phyloP scores from a whole-genome alignment of 176 grass and related monocot species.

The Lolium multiflorum region DNA sequence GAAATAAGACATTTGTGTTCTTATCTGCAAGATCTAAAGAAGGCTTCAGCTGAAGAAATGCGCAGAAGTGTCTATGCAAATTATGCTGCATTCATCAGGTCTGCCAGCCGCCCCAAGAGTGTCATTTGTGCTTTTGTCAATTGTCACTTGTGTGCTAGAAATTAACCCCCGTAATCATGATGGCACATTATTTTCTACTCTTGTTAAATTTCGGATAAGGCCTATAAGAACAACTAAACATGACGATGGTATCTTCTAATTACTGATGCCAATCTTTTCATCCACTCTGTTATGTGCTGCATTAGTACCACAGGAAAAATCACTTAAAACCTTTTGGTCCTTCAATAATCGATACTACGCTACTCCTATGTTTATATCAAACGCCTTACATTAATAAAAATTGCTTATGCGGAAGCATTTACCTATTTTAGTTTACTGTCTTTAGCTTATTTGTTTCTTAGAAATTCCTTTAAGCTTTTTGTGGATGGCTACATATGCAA shows the following conservation, averaged over 20 bases:
- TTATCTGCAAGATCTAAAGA: slow-evolving; percentile 97
- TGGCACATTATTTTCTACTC: slow-evolving; percentile 3
- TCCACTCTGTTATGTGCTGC: slow-evolving; percentile 3
- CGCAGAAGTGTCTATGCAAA: slow-evolving; percentile 96
- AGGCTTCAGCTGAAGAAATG: slow-evolving; percentile 99
- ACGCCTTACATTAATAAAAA: neutral
- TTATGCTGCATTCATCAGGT: slow-evolving; percentile 97
- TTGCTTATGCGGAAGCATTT: neutral
- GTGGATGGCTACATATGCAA: slow-evolving; percentile 3
- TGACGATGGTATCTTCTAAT: slow-evolving; percentile 3
- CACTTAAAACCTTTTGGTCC: slow-evolving; percentile 2
- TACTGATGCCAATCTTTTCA: neutral
- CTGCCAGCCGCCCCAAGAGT: neutral
- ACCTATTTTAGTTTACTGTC: neutral
- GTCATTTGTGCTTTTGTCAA: neutral
- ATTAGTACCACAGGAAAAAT: slow-evolving; percentile 3
- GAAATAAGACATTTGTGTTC: slow-evolving; percentile 92
- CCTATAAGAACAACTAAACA: neutral
- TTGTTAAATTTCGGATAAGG: slow-evolving; percentile 8
- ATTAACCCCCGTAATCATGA: neutral
- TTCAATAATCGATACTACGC: neutral
- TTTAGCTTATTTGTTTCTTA: neutral
- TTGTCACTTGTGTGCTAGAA: slow-evolving; percentile 32
- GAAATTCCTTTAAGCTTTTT: neutral
- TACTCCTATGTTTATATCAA: neutral